Percentiles rank a stretch among this genome's conserved stretches.
phyloP scores from a whole-genome alignment of 306 rosid species.

The Vicia sativa region DNA sequence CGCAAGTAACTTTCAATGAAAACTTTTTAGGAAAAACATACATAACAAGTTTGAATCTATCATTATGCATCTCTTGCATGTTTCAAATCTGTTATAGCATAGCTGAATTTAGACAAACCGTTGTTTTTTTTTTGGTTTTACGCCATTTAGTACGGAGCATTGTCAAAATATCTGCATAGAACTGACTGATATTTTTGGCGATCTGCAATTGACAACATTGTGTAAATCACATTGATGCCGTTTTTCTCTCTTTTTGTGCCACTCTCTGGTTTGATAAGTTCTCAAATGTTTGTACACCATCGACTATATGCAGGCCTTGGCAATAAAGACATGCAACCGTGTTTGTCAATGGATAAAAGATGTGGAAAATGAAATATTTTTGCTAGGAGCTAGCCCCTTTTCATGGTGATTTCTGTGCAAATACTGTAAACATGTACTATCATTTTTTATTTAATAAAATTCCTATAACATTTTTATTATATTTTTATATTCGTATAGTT shows the following conservation, averaged over 20 bases:
- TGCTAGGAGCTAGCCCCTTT: constrained; percentile 99
- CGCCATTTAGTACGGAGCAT: no score
- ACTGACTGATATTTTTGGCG: no score
- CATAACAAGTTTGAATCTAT: constrained; percentile 20
- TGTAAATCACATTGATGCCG: not conserved
- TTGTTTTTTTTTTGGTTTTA: no score
- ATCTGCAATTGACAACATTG: no score
- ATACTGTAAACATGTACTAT: constrained; percentile 62
- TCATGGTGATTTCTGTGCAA: constrained; percentile 74
- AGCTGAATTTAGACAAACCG: no score
- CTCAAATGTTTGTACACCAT: constrained; percentile 36
- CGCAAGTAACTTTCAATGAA: constrained; percentile 29
- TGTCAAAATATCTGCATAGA: no score
- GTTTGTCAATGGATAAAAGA: constrained; percentile 99
- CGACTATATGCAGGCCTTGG: constrained; percentile 73
- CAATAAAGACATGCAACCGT: constrained; percentile 89
- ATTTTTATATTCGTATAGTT: not conserved
- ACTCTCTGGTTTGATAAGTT: constrained; percentile 15
- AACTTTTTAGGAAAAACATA: not conserved
- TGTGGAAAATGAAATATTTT: constrained; percentile 90
- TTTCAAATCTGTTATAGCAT: not conserved
- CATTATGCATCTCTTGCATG: not conserved
- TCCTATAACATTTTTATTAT: constrained; percentile 29
- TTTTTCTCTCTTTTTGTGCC: no score
- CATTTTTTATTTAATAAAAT: constrained; percentile 44